phyloP scores from a whole-genome alignment of 2,329 filamentous ascomycete genomes.

The Alternaria sp. region DNA sequence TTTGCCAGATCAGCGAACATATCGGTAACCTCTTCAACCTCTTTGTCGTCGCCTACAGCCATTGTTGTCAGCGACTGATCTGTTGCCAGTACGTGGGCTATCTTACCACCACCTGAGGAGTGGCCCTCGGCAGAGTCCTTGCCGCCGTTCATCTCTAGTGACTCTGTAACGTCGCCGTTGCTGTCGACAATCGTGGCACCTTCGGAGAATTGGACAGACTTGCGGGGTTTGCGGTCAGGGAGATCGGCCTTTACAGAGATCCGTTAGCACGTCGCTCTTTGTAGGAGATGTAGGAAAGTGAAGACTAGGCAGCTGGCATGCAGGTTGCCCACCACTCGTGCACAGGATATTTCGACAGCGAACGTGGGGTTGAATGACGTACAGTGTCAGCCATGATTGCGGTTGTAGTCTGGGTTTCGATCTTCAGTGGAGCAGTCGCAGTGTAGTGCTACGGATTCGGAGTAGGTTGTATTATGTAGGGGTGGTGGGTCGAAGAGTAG shows the following conservation, averaged over 20 bases:
- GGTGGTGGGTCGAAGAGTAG: constrained; percentile 1
- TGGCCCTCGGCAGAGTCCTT: constrained; percentile 86
- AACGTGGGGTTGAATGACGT: constrained; percentile 42
- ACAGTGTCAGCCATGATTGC: constrained; percentile 63
- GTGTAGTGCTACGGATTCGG: neutral
- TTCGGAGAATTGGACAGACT: constrained; percentile 93
- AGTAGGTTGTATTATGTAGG: neutral
- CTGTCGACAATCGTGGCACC: constrained; percentile 86
- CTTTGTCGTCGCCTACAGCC: constrained; percentile 59
- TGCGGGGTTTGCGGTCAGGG: constrained; percentile 76
- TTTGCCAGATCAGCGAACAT: constrained; percentile 74
- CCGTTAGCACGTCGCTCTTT: constrained; percentile 29
- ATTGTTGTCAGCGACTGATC: constrained; percentile 30
- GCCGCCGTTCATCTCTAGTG: constrained; percentile 73
- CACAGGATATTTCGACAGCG: constrained; percentile 27
- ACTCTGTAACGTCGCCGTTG: constrained; percentile 84
- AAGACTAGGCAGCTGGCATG: neutral
- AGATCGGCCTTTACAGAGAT: constrained; percentile 52
- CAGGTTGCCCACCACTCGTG: constrained; percentile 5
- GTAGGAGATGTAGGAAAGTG: neutral
- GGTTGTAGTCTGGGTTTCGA: constrained; percentile 32
- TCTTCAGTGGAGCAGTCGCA: constrained; percentile 5
- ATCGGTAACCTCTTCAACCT: constrained; percentile 69
- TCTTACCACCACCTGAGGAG: constrained; percentile 43
- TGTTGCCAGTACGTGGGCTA: constrained; percentile 14